phyloP scores from a whole-genome alignment of 371 early-diverging fungal genomes.

The Mortierella sp. region DNA sequence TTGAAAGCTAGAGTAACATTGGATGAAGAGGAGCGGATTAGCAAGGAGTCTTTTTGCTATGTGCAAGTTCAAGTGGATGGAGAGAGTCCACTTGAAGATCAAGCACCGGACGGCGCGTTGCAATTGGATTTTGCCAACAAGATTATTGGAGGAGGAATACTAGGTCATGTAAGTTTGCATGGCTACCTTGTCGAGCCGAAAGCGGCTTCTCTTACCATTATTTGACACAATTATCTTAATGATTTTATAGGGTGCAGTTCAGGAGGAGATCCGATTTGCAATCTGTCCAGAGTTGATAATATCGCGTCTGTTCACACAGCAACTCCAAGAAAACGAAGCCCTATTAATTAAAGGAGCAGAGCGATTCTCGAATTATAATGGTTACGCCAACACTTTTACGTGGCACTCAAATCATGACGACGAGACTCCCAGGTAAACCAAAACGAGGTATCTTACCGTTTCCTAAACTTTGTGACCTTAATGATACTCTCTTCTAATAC shows the following conservation, averaged over 20 bases:
- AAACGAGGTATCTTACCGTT: not conserved
- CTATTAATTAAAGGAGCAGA: constrained; percentile 65
- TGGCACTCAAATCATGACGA: constrained; percentile 60
- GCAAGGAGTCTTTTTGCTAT: constrained; percentile 23
- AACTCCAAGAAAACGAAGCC: constrained; percentile 60
- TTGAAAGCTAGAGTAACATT: constrained; percentile 49
- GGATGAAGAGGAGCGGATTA: constrained; percentile 17
- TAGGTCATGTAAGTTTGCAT: constrained; percentile 37
- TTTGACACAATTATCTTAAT: not conserved
- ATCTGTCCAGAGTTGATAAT: constrained; percentile 68
- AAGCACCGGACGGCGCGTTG: constrained; percentile 40
- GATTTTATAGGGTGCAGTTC: constrained; percentile 63
- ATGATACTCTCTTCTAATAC: not conserved
- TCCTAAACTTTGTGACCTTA: not conserved
- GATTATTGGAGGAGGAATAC: constrained; percentile 64
- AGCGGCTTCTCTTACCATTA: not conserved
- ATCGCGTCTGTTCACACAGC: constrained; percentile 62
- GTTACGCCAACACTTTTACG: constrained; percentile 63
- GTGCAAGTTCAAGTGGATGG: constrained; percentile 59
- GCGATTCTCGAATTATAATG: constrained; percentile 64
- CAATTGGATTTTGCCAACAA: constrained; percentile 71
- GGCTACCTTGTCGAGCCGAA: not conserved
- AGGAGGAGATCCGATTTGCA: constrained; percentile 70
- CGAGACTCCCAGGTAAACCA: constrained; percentile 33
- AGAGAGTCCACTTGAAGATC: constrained; percentile 54